Evolutionary conservation across 1,139 yeast species (phyloP).

Genomic region (Yamadazyma blattariae): DNA sequence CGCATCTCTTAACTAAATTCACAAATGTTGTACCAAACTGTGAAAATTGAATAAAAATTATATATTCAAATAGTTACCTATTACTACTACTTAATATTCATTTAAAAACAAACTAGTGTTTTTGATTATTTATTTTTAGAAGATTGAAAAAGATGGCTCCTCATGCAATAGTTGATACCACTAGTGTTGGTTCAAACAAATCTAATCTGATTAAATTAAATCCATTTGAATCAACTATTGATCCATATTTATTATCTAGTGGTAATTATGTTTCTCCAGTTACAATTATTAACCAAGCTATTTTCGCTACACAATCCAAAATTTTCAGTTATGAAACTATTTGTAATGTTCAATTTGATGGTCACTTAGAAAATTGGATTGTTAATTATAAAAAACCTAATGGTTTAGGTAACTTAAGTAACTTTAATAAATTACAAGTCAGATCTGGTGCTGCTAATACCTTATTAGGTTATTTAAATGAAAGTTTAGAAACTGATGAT

Average conservation of each 20-base stretch:
- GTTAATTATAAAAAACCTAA: slow-evolving; percentile 49
- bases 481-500: slow-evolving; percentile 16
- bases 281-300: slow-evolving; percentile 60
- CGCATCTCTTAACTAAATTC: too few species aligned
- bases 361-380: slow-evolving; percentile 62
- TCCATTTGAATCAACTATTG: slow-evolving; percentile 61
- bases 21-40: too few species aligned
- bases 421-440: slow-evolving; percentile 61
- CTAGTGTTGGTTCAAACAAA: slow-evolving; percentile 6
- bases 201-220: slow-evolving; percentile 11
- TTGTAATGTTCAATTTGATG: slow-evolving; percentile 60
- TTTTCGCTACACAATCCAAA: slow-evolving; percentile 60
- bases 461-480: slow-evolving; percentile 66
- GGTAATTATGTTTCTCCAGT: slow-evolving; percentile 60
- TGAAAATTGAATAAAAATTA: too few species aligned
- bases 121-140: too few species aligned
- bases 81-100: background rate
- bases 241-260: slow-evolving; percentile 51
- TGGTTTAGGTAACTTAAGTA: slow-evolving; percentile 55
- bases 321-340: slow-evolving; percentile 71
- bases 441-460: slow-evolving; percentile 85
- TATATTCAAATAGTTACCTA: too few species aligned
- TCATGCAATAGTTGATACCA: slow-evolving; percentile 11
- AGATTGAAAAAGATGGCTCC: slow-evolving; percentile 11
- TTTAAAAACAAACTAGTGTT: too few species aligned